Evolutionary conservation across 129 eudicot genomes (phyloP).

Genomic region (Centrapalus pauciflorus): DNA sequence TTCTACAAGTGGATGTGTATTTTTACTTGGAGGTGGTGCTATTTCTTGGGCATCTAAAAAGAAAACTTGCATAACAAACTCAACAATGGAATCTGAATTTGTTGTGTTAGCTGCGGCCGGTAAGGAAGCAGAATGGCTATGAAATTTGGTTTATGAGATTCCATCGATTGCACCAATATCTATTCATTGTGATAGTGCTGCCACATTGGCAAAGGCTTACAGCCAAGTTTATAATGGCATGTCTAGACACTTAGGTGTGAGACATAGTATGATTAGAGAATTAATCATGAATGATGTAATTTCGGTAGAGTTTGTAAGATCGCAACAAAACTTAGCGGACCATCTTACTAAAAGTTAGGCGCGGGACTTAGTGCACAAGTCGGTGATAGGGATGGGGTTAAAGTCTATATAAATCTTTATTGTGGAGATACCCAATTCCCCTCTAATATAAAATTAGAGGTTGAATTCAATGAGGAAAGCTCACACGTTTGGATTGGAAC

Average conservation of each 20-base stretch:
- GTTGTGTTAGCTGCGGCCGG: background rate
- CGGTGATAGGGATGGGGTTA: background rate
- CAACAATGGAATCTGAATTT: too few species aligned
- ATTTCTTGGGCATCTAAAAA: too few species aligned
- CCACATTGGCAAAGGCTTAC: background rate
- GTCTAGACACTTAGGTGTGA: conserved; percentile 2
- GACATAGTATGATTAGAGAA: background rate
- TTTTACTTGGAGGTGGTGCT: too few species aligned
- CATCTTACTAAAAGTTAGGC: too few species aligned
- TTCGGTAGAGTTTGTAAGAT: background rate
- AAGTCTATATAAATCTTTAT: too few species aligned
- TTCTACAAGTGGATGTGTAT: conserved; percentile 1
- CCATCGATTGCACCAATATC: background rate
- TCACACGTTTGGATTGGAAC: too few species aligned
- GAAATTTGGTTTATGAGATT: background rate
- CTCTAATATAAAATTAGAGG: too few species aligned
- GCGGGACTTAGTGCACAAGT: too few species aligned
- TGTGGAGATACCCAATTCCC: too few species aligned
- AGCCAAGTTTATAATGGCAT: conserved; percentile 7
- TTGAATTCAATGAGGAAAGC: too few species aligned
- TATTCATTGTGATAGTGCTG: conserved; percentile 9
- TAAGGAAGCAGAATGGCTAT: conserved; percentile 5
- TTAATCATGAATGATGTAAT: background rate
- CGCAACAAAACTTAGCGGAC: too few species aligned
- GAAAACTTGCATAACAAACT: too few species aligned